Evolutionary conservation across 2,329 filamentous ascomycete genomes (phyloP).

Genomic region (Myriosclerotinia scirpicola): DNA sequence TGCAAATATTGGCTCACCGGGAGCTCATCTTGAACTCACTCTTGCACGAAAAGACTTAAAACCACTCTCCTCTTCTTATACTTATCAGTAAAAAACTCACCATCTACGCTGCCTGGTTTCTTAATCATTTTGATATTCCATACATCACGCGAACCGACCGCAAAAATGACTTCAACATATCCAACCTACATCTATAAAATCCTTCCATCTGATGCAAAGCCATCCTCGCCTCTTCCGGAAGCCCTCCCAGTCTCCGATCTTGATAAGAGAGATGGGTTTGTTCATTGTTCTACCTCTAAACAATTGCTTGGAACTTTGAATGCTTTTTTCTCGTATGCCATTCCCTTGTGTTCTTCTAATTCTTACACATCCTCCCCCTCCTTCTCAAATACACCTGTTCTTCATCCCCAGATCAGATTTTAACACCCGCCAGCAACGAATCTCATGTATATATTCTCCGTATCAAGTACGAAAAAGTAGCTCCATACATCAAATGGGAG

Average conservation of each 20-base stretch:
- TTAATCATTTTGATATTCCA: too few species aligned
- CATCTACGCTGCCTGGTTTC: too few species aligned
- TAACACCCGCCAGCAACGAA: neutral
- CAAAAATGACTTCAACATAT: constrained; percentile 28
- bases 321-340: constrained; percentile 33
- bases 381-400: too few species aligned
- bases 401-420: too few species aligned
- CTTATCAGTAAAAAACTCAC: too few species aligned
- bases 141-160: neutral
- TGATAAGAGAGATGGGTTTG: constrained; percentile 35
- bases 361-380: neutral
- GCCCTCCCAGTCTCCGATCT: constrained; percentile 37
- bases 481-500: constrained; percentile 34
- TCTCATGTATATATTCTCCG: constrained; percentile 33
- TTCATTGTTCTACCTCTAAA: constrained; percentile 35
- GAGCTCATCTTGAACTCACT: neutral
- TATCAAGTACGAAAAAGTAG: constrained; percentile 33
- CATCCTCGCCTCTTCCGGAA: constrained; percentile 32
- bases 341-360: neutral
- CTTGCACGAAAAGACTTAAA: too few species aligned
- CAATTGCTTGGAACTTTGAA: constrained; percentile 36
- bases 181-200: constrained; percentile 41
- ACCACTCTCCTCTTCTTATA: too few species aligned
- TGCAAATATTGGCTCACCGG: constrained; percentile 1
- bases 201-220: constrained; percentile 32